Base-by-base conservation (phyloP, 768 basidiomycete species). In the Kwoniella dendrophila region DNA sequence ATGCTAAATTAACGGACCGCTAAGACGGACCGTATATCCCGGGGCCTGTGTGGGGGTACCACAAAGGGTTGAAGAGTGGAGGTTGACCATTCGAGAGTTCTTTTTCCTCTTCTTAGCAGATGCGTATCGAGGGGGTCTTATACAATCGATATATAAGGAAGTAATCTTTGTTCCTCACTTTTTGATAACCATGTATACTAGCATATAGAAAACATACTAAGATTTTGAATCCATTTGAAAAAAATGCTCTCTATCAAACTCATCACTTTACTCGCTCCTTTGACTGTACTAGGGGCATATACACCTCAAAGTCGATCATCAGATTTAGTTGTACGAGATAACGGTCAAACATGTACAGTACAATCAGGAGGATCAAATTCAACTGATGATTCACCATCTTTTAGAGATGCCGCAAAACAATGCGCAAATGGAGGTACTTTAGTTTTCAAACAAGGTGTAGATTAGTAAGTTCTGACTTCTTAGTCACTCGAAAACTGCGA, bases 341-440 rank as follows among this genome's bases (percentile, higher is more conserved):
- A 40, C 18, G 51, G 49, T n/a, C 48, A 45, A 11, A 53, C 51
- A 10, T 62, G 60, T 36, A 55, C 41, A 1, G 38, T 62, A 7
- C 41, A 62, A 29, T 24, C 60, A n/a, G 41, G 60, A 34, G 60
- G 60, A 38, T 43, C 47, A 40, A 60, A 51, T 43, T 40, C 57
- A 5, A 63, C 60, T 18, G 67, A 72, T 43, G 70, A 72, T 45
- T 63, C 70, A n/a, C 62, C 63, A 1, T 56, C 62, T 4, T 65
- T 69, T 50, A 30, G 33, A 32, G 44, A 59, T 50, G 67, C 70
- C 18, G 66, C 67, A 24, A 51, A 62, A 40, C 58, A 70, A 18
- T 73, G 72, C 51, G 60, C 47, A 27, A 64, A 57, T 22, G 63
- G 63, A 20, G 64, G 56, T 18, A 60, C 62, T 16, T 58, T 73